phyloP scores from a whole-genome alignment of 164 flowering plant genomes.

The Brasenia schreberi region DNA sequence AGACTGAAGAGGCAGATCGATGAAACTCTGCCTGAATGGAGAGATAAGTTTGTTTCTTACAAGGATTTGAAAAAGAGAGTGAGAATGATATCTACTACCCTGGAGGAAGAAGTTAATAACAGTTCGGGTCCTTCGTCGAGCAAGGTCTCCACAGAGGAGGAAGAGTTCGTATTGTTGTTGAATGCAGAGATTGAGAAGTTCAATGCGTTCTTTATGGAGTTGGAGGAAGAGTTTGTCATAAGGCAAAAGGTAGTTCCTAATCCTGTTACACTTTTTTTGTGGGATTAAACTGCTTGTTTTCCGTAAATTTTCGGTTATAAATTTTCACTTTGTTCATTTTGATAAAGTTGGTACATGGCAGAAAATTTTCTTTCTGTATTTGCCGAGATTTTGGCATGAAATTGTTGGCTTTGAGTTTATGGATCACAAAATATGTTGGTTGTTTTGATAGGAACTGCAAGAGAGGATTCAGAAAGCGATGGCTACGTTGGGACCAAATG shows the following conservation, averaged over 20 bases:
- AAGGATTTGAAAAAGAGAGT: conserved; percentile 68
- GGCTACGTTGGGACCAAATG: conserved; percentile 33
- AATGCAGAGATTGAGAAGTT: conserved; percentile 80
- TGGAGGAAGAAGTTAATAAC: not conserved
- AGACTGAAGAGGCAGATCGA: conserved; percentile 52
- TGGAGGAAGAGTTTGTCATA: conserved; percentile 82
- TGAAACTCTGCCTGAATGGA: conserved; percentile 74
- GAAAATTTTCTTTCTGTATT: too few relatives aligned
- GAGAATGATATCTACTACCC: conserved; percentile 6
- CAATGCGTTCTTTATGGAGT: conserved; percentile 71
- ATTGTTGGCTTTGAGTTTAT: too few relatives aligned
- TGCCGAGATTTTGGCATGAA: too few relatives aligned
- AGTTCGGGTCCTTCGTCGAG: conserved; percentile 21
- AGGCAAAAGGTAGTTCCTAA: conserved; percentile 34
- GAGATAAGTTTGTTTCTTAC: conserved; percentile 63
- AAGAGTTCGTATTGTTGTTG: conserved; percentile 44
- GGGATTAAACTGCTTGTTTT: too few relatives aligned
- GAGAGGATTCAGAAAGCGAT: conserved; percentile 39
- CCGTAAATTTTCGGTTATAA: too few relatives aligned
- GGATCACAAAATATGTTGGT: not conserved
- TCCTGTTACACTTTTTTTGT: not conserved
- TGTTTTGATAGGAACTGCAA: conserved; percentile 43
- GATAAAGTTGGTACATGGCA: too few relatives aligned
- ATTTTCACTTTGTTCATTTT: too few relatives aligned
- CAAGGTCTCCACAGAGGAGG: conserved; percentile 23